phyloP scores from a whole-genome alignment of 2,329 filamentous ascomycete species.

The Fonsecaea multimorphosa region DNA sequence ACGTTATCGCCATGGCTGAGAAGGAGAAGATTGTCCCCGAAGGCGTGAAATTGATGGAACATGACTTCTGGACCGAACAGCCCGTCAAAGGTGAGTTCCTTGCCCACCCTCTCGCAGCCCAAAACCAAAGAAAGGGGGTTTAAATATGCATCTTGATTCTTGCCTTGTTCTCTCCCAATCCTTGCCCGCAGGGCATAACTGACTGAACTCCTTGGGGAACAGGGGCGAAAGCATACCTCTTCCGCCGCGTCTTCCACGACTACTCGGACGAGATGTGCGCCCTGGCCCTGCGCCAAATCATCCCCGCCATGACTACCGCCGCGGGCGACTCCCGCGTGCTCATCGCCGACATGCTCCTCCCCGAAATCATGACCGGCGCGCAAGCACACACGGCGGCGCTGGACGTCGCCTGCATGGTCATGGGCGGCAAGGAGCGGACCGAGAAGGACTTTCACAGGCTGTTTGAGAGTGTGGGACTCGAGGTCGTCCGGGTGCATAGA shows the following conservation, averaged over 20 bases:
- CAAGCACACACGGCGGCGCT: constrained; percentile 36
- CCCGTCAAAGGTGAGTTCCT: constrained; percentile 39
- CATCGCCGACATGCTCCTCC: constrained; percentile 42
- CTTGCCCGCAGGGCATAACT: not conserved
- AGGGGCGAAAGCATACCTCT: constrained; percentile 43
- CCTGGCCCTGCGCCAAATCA: constrained; percentile 40
- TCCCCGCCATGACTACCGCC: constrained; percentile 39
- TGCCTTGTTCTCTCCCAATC: not conserved
- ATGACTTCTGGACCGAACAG: constrained; percentile 41
- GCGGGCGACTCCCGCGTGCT: constrained; percentile 37
- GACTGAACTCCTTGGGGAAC: constrained; percentile 1
- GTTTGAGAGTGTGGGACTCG: constrained; percentile 38
- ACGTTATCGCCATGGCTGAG: constrained; percentile 16
- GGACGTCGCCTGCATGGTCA: constrained; percentile 41
- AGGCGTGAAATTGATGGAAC: constrained; percentile 43
- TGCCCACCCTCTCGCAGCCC: not conserved
- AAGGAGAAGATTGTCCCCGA: constrained; percentile 29
- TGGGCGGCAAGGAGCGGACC: constrained; percentile 42
- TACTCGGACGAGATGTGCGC: constrained; percentile 37
- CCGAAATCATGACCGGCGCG: constrained; percentile 33
- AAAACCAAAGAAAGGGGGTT: too few relatives aligned
- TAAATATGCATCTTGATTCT: not conserved
- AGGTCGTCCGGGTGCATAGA: constrained; percentile 37
- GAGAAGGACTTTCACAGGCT: constrained; percentile 39
- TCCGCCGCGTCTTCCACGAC: constrained; percentile 44